Evolutionary conservation across 192 early-diverging fungal genomes (phyloP).

Genomic region (Podila horticola): DNA sequence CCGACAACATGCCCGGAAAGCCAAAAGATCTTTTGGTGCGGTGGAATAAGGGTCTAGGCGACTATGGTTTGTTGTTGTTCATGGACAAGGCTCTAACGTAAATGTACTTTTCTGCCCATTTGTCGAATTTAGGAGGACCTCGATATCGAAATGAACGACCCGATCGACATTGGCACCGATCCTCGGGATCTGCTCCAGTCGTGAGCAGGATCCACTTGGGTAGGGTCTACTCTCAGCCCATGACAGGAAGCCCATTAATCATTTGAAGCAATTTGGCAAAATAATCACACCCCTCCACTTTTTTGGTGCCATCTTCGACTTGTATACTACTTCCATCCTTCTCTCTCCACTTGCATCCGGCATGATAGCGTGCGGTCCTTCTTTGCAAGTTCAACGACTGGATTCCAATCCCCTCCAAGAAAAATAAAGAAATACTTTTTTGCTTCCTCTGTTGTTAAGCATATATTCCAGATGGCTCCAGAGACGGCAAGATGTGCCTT

Average conservation of each 20-base stretch:
- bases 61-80: no score
- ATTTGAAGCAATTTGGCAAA: background rate
- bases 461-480: background rate
- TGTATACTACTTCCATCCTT: no score
- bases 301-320: background rate
- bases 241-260: background rate
- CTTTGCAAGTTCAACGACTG: background rate
- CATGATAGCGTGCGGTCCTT: background rate
- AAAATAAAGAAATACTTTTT: background rate
- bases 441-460: background rate
- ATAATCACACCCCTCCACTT: background rate
- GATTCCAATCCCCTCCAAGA: background rate
- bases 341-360: no score
- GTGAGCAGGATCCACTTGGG: background rate
- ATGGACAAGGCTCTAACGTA: no score
- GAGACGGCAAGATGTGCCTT: no score
- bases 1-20: conserved; percentile 51
- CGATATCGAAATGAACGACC: conserved; percentile 33
- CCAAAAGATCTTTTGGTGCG: conserved; percentile 50
- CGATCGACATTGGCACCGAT: conserved; percentile 30
- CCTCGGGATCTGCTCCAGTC: conserved; percentile 17
- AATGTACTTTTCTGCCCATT: no score
- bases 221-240: background rate
- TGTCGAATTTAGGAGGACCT: conserved; percentile 29
- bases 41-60: no score